Evolutionary conservation across 2,329 filamentous ascomycete genomes (phyloP).

Genomic region (Talaromyces sp.): DNA sequence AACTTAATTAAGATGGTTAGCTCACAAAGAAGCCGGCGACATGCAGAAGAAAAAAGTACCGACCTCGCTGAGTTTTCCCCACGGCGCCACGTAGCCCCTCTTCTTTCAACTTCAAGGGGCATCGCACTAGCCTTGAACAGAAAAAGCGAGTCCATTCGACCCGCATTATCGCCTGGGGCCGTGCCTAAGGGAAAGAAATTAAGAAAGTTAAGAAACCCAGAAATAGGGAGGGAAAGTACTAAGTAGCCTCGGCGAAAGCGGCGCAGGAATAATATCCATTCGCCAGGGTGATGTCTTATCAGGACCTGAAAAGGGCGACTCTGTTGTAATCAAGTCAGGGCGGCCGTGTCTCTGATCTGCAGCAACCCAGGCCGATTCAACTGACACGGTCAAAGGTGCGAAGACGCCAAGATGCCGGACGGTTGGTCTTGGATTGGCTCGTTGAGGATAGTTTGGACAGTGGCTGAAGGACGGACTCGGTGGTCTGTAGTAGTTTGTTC

Average conservation of each 20-base stretch:
- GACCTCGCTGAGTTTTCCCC: background rate
- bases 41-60: background rate
- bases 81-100: conserved; percentile 2
- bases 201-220: background rate
- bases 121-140: background rate
- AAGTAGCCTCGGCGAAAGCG: background rate
- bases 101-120: background rate
- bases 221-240: background rate
- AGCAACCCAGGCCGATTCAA: too few relatives aligned
- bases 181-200: background rate
- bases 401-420: conserved; percentile 1
- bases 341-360: background rate
- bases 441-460: background rate
- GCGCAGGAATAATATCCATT: background rate
- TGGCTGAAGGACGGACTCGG: background rate
- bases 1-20: background rate
- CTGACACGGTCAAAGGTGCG: background rate
- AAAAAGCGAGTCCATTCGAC: background rate
- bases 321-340: background rate
- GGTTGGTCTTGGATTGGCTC: background rate
- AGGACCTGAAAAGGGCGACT: background rate
- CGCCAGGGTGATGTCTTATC: background rate
- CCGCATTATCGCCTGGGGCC: background rate
- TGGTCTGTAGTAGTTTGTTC: background rate
- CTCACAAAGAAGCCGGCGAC: background rate